phyloP scores from a whole-genome alignment of 2,329 filamentous ascomycete genomes.

The Fusarium burgessii region DNA sequence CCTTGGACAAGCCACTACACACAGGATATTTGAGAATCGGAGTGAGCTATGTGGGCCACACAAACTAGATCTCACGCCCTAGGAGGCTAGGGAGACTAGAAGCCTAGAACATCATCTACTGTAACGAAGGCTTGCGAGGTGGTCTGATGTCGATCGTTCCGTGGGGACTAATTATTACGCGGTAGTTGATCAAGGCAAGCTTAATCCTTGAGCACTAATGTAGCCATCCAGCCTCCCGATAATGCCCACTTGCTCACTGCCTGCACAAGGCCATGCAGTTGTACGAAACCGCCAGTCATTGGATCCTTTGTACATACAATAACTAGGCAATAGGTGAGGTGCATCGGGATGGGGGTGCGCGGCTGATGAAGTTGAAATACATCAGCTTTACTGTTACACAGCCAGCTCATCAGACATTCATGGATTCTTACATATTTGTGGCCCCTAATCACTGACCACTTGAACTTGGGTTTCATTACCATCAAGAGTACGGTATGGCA shows the following conservation, averaged over 20 bases:
- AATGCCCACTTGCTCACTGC: slow-evolving; percentile 22
- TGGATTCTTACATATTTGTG: slow-evolving; percentile 26
- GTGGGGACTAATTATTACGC: slow-evolving; percentile 40
- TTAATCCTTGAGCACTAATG: slow-evolving; percentile 24
- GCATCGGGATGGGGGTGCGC: slow-evolving; percentile 6
- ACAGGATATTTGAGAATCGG: slow-evolving; percentile 10
- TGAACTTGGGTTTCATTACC: slow-evolving; percentile 3
- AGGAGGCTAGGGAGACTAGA: slow-evolving; percentile 32
- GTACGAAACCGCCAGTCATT: slow-evolving; percentile 1
- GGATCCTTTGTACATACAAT: neutral
- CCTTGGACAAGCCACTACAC: slow-evolving; percentile 22
- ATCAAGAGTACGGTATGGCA: neutral
- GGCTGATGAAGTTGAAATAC: slow-evolving; percentile 20
- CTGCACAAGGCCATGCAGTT: slow-evolving; percentile 21
- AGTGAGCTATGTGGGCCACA: slow-evolving; percentile 16
- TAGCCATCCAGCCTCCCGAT: slow-evolving; percentile 28
- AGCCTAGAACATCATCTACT: slow-evolving; percentile 41
- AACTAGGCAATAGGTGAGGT: slow-evolving; percentile 19
- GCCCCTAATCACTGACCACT: slow-evolving; percentile 15
- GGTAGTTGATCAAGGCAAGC: slow-evolving; percentile 14
- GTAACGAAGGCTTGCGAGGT: slow-evolving; percentile 42
- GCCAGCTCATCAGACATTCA: slow-evolving; percentile 44
- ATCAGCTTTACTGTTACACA: slow-evolving; percentile 41
- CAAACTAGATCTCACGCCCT: slow-evolving; percentile 27
- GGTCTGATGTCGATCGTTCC: slow-evolving; percentile 46